Percentiles rank a stretch among this genome's conserved stretches.
phyloP scores from a whole-genome alignment of 2,329 filamentous ascomycete species.

The Epichloe coenophiala region DNA sequence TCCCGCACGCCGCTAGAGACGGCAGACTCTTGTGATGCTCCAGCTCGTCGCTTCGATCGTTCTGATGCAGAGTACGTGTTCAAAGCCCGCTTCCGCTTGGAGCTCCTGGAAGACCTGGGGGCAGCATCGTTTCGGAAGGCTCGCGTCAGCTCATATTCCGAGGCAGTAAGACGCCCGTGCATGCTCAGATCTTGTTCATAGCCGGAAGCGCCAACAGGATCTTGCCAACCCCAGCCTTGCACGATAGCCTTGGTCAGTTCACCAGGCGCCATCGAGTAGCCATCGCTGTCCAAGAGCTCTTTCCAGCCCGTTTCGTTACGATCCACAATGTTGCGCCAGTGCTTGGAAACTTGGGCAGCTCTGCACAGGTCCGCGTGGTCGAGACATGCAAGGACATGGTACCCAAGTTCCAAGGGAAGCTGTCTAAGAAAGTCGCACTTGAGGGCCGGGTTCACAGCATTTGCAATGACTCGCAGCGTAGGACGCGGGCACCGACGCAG shows the following conservation, averaged over 20 bases:
- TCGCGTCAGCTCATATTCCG: constrained; percentile 37
- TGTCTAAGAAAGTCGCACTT: constrained; percentile 86
- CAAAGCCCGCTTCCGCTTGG: constrained; percentile 43
- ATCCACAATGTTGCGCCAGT: constrained; percentile 84
- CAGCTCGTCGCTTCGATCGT: constrained; percentile 39
- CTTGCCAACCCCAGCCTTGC: constrained; percentile 97
- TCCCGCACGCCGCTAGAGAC: constrained; percentile 24
- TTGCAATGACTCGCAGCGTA: constrained; percentile 77
- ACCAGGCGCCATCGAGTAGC: constrained; percentile 62
- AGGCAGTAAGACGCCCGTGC: constrained; percentile 36
- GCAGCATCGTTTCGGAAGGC: constrained; percentile 26
- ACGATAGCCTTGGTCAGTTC: constrained; percentile 76
- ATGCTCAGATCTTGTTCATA: constrained; percentile 70
- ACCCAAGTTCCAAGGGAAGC: constrained; percentile 72
- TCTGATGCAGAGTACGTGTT: constrained; percentile 31
- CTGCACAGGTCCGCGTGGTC: constrained; percentile 76
- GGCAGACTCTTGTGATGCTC: constrained; percentile 27
- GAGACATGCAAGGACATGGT: constrained; percentile 78
- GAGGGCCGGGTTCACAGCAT: constrained; percentile 82
- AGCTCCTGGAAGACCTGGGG: constrained; percentile 29
- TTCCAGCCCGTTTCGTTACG: constrained; percentile 95
- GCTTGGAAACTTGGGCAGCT: constrained; percentile 84
- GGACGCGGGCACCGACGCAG: constrained; percentile 77
- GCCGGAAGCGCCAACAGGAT: constrained; percentile 59
- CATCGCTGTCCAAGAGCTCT: constrained; percentile 73